Evolutionary conservation across 805 yeast genomes (phyloP), one percentile per base, ranked within the genome.

Genomic region (Ogataea corticis): DNA sequence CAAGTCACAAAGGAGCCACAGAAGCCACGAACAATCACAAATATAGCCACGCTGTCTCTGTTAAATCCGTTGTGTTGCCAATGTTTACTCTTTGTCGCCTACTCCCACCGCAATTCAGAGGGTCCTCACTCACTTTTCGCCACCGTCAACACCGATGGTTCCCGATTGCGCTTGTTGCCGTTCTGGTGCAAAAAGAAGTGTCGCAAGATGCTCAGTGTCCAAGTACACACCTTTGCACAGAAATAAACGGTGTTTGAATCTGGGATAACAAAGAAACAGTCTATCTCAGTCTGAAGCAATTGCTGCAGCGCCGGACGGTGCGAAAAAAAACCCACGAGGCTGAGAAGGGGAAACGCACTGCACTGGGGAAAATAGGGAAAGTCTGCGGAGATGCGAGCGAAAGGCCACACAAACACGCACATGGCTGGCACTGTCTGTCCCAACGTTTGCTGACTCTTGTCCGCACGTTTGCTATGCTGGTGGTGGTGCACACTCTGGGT

Each of bases 301-400:
- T 37, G 40, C 16, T 37, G 40, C 40, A 37, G 40, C 30, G 40
- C 33, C 30, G 40, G 23, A 14, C 37, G 28, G 37, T 19, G 37
- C 16, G 37, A 33, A 33, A 33, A 28, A 28, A 28, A 11, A 28
- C 13, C 25, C 25, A 21, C 25, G 25, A 21, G 25, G 25, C 25
- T 21, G 25, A 21, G 25, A 21, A 21, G 25, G 25, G 25, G 25
- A 21, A 21, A 21, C 5, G 9, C 25, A n/a, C n/a, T n/a, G n/a
- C n/a, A n/a, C n/a, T n/a, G n/a, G n/a, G n/a, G n/a, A n/a, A n/a
- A n/a, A n/a, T n/a, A n/a, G n/a, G n/a, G n/a, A n/a, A n/a, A n/a
- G n/a, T n/a, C n/a, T n/a, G n/a, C n/a, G n/a, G n/a, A n/a, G n/a
- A n/a, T n/a, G n/a, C n/a, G n/a, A n/a, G n/a, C n/a, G n/a, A n/a